Evolutionary conservation across 139 green algal genomes (phyloP).

Genomic region (Chlorella sp.): DNA sequence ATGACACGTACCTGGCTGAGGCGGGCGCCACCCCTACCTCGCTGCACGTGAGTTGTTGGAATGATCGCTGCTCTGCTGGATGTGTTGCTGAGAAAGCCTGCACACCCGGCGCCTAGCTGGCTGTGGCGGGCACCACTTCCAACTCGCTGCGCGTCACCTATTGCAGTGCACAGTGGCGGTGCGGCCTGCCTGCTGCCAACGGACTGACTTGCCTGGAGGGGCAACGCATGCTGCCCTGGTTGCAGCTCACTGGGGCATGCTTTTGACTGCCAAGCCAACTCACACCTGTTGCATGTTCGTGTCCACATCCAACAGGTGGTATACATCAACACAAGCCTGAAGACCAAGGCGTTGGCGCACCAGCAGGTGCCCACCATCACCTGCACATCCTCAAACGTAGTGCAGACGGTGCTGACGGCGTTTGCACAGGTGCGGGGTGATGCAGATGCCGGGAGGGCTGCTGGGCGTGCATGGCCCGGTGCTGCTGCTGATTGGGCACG

Average conservation of each 20-base stretch:
- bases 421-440: slow-evolving; percentile 73
- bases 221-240: no score
- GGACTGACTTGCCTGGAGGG: no score
- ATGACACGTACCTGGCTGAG: slow-evolving; percentile 77
- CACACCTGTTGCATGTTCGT: no score
- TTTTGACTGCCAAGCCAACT: no score
- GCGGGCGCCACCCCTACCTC: slow-evolving; percentile 60
- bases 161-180: no score
- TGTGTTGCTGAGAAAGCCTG: no score
- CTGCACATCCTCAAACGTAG: slow-evolving; percentile 98
- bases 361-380: slow-evolving; percentile 95
- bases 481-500: background rate
- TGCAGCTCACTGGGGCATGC: no score
- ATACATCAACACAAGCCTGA: slow-evolving; percentile 99
- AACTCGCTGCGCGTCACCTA: no score
- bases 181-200: no score
- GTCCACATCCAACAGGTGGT: slow-evolving; percentile 76
- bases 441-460: background rate
- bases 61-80: background rate
- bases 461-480: background rate
- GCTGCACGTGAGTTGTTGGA: slow-evolving; percentile 77
- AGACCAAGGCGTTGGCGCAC: slow-evolving; percentile 92
- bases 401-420: slow-evolving; percentile 94
- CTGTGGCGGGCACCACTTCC: no score
- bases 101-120: no score